Evolutionary conservation across 75 land plant genomes (phyloP).

Genomic region (Cryptomeria japonica): DNA sequence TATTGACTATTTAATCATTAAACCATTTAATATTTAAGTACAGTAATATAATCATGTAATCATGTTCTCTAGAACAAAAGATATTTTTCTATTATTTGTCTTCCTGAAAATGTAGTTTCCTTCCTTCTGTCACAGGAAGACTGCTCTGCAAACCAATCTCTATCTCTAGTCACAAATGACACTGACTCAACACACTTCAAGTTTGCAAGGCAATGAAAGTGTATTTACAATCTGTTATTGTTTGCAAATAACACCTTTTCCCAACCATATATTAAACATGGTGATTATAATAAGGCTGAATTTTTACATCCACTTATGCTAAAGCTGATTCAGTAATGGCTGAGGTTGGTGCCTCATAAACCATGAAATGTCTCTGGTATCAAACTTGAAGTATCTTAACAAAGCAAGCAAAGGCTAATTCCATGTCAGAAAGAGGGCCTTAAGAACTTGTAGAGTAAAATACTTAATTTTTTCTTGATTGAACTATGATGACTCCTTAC

Average conservation of each 20-base stretch:
- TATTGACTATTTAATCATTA: too few species aligned
- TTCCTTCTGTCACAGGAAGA: background rate
- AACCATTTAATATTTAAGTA: too few species aligned
- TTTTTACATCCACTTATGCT: background rate
- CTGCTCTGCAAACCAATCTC: background rate
- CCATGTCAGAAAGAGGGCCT: background rate
- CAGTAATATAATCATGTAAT: too few species aligned
- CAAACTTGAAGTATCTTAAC: background rate
- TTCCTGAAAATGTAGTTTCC: background rate
- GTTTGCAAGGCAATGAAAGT: background rate
- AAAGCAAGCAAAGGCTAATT: background rate
- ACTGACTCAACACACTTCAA: background rate
- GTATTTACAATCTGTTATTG: background rate
- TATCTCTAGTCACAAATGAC: background rate
- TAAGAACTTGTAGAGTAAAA: background rate
- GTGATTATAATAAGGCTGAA: background rate
- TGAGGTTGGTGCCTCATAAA: background rate
- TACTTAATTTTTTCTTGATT: background rate
- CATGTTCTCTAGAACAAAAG: too few species aligned
- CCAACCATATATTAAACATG: background rate
- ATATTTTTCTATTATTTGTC: too few species aligned
- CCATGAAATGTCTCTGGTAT: background rate
- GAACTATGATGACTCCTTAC: background rate
- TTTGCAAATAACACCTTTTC: background rate
- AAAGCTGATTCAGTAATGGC: background rate